phyloP scores from a whole-genome alignment of 257 asterid species.

The Penstemon eatonii region DNA sequence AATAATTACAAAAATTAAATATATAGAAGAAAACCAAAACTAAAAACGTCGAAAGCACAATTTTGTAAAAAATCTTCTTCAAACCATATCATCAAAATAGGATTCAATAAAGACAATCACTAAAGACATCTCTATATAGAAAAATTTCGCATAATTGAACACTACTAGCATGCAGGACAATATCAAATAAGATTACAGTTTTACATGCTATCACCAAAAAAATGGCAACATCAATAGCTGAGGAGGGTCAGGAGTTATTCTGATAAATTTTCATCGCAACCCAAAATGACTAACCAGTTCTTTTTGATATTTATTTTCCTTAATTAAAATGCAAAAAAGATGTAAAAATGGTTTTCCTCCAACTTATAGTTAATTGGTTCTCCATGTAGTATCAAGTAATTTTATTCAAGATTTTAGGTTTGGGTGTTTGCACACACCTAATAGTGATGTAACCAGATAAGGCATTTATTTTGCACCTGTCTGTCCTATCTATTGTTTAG shows the following conservation, averaged over 20 bases:
- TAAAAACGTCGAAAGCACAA: too few relatives aligned
- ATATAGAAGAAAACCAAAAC: too few relatives aligned
- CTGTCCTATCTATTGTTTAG: too few relatives aligned
- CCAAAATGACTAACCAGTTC: not conserved
- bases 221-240: not conserved
- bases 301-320: not conserved
- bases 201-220: not conserved
- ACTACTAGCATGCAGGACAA: not conserved
- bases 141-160: not conserved
- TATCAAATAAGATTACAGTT: not conserved
- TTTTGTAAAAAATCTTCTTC: too few relatives aligned
- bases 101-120: too few relatives aligned
- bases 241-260: not conserved
- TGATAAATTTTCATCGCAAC: not conserved
- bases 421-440: not conserved
- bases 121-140: too few relatives aligned
- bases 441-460: too few relatives aligned
- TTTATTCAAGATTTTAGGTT: too few relatives aligned
- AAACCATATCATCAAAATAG: too few relatives aligned
- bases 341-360: not conserved
- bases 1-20: too few relatives aligned
- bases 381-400: not conserved
- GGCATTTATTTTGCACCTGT: not conserved
- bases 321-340: not conserved
- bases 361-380: not conserved